These are phyloP conservation scores for Coniophora puteana DNA, from an alignment of 1,284 basidiomycete species.

Conservation along the genomic window DNA sequence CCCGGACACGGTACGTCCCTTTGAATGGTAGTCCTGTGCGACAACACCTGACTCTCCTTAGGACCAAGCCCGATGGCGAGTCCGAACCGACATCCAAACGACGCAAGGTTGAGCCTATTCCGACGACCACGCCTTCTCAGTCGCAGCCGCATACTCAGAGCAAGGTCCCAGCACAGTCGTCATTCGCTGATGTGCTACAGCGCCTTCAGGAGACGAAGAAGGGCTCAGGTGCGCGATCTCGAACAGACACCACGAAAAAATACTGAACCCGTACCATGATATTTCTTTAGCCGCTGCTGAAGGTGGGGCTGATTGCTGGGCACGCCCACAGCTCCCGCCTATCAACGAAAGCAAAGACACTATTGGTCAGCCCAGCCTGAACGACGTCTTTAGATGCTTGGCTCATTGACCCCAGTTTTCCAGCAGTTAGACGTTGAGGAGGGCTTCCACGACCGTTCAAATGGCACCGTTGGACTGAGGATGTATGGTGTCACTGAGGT, in stretches of 20 bases:
- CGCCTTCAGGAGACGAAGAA: slow-evolving; percentile 66
- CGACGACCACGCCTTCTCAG: too few species aligned
- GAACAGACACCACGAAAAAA: too few species aligned
- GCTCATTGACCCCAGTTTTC: slow-evolving; percentile 52
- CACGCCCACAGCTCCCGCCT: slow-evolving; percentile 57
- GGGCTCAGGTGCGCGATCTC: slow-evolving; percentile 37
- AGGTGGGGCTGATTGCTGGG: slow-evolving; percentile 77
- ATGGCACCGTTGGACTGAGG: slow-evolving; percentile 52
- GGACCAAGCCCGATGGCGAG: slow-evolving; percentile 18
- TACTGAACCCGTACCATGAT: too few species aligned
- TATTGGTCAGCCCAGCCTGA: slow-evolving; percentile 39
- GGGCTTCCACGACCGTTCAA: slow-evolving; percentile 47
- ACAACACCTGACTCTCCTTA: slow-evolving; percentile 1
- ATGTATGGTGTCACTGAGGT: slow-evolving; percentile 91
- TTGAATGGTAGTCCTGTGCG: not conserved
- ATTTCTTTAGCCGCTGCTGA: slow-evolving; percentile 47
- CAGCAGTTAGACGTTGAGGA: slow-evolving; percentile 94
- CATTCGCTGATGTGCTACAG: slow-evolving; percentile 77
- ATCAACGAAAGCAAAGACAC: slow-evolving; percentile 61
- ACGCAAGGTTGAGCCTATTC: slow-evolving; percentile 48
- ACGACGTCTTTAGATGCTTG: slow-evolving; percentile 3
- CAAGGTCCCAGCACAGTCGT: slow-evolving; percentile 29
- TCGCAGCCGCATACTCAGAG: too few species aligned
- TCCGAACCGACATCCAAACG: slow-evolving; percentile 52
- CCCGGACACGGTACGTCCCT: slow-evolving; percentile 5